Conservation (phyloP, 163 green algal genomes). For the Scenedesmus sp. region DNA sequence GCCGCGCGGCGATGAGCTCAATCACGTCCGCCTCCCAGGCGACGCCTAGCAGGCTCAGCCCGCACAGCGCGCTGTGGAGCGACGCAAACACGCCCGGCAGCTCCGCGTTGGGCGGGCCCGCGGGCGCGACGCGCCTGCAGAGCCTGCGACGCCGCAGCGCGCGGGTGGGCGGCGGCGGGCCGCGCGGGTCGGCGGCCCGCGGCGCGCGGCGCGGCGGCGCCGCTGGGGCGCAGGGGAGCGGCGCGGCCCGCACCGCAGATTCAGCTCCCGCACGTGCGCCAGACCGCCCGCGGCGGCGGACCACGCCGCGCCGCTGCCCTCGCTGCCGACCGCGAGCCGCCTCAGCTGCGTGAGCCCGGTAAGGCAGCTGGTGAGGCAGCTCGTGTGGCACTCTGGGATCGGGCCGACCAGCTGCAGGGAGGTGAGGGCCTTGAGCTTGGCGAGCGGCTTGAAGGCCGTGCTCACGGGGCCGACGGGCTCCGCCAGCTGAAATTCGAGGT, state of each 20-base stretch:
- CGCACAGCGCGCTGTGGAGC: neutral
- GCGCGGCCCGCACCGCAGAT: conserved; percentile 14
- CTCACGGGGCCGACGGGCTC: neutral
- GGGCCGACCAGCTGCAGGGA: neutral
- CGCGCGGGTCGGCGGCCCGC: no score
- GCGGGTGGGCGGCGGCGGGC: no score
- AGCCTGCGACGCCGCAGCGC: no score
- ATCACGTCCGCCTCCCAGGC: neutral
- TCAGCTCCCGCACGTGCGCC: neutral
- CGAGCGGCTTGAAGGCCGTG: neutral
- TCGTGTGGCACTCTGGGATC: no score
- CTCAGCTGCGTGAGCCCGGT: conserved; percentile 7
- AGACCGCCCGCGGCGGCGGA: neutral
- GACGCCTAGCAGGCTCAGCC: neutral
- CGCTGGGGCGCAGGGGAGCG: no score
- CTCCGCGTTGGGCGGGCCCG: neutral
- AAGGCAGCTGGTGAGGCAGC: no score
- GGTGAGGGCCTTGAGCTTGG: conserved; percentile 25
- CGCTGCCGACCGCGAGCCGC: neutral
- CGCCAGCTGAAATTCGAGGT: neutral
- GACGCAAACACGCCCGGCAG: neutral
- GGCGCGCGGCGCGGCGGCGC: no score
- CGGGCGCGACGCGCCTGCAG: neutral
- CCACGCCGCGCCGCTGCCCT: neutral
- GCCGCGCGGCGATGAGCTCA: neutral